Base-by-base conservation (phyloP, 2,329 filamentous ascomycete genomes). In the Arthrobotrys musiformis region DNA sequence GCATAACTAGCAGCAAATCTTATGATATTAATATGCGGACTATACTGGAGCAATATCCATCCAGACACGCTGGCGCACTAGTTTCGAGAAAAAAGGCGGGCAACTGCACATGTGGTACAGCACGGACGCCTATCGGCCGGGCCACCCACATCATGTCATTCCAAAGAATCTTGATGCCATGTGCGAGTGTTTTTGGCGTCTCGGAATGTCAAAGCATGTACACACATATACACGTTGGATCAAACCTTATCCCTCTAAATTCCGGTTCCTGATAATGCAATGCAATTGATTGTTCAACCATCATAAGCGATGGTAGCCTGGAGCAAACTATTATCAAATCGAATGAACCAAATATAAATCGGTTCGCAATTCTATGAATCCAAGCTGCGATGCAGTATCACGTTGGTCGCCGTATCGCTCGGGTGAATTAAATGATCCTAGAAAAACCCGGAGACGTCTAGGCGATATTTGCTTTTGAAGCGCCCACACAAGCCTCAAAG, bases 371-470 rank as follows among this genome's bases (percentile, higher is more conserved):
- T 33, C 5, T 40, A 28, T 52, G 62, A 66, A 56, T n/a, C 28
- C 30, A 9, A 30, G 19, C n/a, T 28, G 22, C n/a, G 22, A n/a
- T n/a, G n/a, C n/a, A n/a, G 26, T 17, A 56, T 56, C 56, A 54
- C 33, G 24, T 40, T 72, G 60, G 54, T 72, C 68, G 68, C 68
- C 68, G 68, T 72, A 58, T 61, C 26, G 24, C 37, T 60, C 30
- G 60, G 68, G 42, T 46, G 30, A 50, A 70, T 62, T 54, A 9
- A n/a, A n/a, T n/a, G n/a, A 42, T 46, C 26, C 37, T n/a, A 22
- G 48, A 35, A 15, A 30, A 30, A 37, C 13, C 22, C 28, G 30
- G 19, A 42, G 17, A 48, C 24, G 7, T 58, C 42, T 48, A 9
- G 40, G 13, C 54, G 8, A 24, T 58, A 26, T 70, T 70, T 70